These are phyloP conservation scores for Helminthosporium solani DNA, from an alignment of 2,329 filamentous ascomycete species.

Conservation along the genomic window DNA sequence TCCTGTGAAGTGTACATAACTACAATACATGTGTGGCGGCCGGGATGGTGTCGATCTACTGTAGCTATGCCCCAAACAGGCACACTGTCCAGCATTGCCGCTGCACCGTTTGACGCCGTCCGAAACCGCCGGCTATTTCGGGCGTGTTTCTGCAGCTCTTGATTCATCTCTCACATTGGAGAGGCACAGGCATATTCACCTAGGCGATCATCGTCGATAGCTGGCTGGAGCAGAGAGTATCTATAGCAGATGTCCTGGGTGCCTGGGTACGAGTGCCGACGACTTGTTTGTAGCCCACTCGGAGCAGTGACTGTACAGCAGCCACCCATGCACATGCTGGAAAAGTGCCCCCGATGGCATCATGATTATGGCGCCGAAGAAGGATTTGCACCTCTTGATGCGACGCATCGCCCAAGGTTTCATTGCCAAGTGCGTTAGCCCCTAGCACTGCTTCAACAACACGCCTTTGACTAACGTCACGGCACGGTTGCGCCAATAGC, in stretches of 20 bases:
- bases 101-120: neutral
- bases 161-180: neutral
- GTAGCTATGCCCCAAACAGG: too few species aligned
- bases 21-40: too few species aligned
- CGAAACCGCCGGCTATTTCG: neutral
- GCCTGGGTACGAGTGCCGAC: too few species aligned
- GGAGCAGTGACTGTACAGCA: too few species aligned
- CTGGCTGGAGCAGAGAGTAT: neutral
- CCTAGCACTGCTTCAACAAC: too few species aligned
- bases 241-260: too few species aligned
- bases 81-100: too few species aligned
- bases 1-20: slow-evolving; percentile 1
- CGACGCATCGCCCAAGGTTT: neutral
- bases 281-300: too few species aligned
- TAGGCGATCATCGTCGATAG: neutral
- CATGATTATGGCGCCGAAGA: slow-evolving; percentile 1
- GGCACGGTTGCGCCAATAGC: neutral
- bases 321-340: too few species aligned
- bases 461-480: neutral
- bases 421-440: slow-evolving; percentile 10
- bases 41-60: too few species aligned
- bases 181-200: neutral
- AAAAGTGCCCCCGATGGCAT: neutral
- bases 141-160: neutral
- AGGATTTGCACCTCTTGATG: slow-evolving; percentile 4